phyloP scores from a whole-genome alignment of 2,329 filamentous ascomycete genomes.

The Colletotrichum gloeosporioides region DNA sequence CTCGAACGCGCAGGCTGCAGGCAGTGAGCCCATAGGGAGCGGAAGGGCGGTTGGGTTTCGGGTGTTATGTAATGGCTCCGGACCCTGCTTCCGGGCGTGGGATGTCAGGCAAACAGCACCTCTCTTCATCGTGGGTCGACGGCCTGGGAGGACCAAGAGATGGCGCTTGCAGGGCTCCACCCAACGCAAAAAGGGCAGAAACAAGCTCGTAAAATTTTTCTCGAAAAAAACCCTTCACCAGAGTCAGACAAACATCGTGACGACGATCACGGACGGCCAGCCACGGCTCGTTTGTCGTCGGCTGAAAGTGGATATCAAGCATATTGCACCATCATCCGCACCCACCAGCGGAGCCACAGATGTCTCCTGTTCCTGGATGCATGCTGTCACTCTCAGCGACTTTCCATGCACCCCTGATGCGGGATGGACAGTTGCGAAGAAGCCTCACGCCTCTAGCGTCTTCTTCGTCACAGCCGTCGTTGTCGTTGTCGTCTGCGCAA shows the following conservation, averaged over 20 bases:
- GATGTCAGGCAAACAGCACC: background rate
- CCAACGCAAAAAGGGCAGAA: background rate
- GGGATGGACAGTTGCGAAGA: background rate
- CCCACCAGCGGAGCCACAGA: background rate
- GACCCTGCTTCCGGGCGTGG: slow-evolving; percentile 1
- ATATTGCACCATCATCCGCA: slow-evolving; percentile 5
- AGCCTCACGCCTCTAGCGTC: background rate
- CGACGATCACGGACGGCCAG: slow-evolving; percentile 2
- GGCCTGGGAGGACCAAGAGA: background rate
- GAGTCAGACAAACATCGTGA: background rate
- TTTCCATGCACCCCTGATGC: background rate
- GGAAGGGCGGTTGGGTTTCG: background rate
- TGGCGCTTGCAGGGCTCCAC: background rate
- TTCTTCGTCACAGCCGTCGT: background rate
- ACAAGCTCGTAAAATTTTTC: background rate
- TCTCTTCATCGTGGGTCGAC: background rate
- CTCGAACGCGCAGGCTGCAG: background rate
- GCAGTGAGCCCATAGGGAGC: background rate
- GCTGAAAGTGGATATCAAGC: slow-evolving; percentile 17
- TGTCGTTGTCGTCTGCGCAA: background rate
- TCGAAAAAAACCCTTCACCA: background rate
- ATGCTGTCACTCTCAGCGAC: background rate
- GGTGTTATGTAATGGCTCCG: slow-evolving; percentile 10
- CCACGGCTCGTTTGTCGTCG: slow-evolving; percentile 20
- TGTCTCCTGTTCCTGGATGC: slow-evolving; percentile 6